Evolutionary conservation across 2,329 filamentous ascomycete genomes (phyloP).

Genomic region (Penicillium oxalicum): DNA sequence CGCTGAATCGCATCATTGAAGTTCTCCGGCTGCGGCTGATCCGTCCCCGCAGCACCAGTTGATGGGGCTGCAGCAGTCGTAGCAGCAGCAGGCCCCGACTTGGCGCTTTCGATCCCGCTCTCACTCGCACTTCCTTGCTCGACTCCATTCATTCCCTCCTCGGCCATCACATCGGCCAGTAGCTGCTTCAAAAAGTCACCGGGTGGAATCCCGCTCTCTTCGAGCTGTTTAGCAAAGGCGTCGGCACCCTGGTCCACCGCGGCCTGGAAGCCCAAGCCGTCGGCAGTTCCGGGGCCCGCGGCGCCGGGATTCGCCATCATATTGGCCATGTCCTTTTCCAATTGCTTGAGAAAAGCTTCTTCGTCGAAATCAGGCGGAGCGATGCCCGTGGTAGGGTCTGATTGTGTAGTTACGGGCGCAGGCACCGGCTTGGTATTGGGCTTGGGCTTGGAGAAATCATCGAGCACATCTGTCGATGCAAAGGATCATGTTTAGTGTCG

Average conservation of each 20-base stretch:
- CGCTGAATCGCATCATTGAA: constrained; percentile 91
- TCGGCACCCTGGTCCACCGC: constrained; percentile 30
- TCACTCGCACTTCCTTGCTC: background rate
- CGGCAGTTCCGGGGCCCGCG: constrained; percentile 17
- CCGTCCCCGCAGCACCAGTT: constrained; percentile 5
- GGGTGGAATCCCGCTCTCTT: constrained; percentile 30
- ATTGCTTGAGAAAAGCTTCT: constrained; percentile 65
- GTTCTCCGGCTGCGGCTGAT: constrained; percentile 46
- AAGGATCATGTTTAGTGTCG: constrained; percentile 4
- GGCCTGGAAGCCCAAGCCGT: constrained; percentile 19
- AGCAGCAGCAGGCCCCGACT: background rate
- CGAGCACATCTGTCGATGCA: constrained; percentile 66
- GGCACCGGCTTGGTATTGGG: constrained; percentile 24
- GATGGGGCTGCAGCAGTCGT: constrained; percentile 12
- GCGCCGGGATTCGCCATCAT: constrained; percentile 52
- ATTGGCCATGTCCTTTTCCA: constrained; percentile 86
- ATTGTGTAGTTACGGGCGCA: constrained; percentile 14
- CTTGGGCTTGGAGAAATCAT: constrained; percentile 71
- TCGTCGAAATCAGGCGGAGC: constrained; percentile 26
- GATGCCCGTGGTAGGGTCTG: constrained; percentile 12
- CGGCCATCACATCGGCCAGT: constrained; percentile 31
- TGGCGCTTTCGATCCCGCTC: background rate
- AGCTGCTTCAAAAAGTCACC: constrained; percentile 34
- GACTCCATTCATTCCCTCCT: constrained; percentile 21
- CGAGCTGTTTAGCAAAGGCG: constrained; percentile 32